Percentiles rank a stretch among this genome's conserved stretches.
Evolutionary conservation across 1,284 basidiomycete genomes (phyloP).

Genomic region (Trichosporon ovoides): DNA sequence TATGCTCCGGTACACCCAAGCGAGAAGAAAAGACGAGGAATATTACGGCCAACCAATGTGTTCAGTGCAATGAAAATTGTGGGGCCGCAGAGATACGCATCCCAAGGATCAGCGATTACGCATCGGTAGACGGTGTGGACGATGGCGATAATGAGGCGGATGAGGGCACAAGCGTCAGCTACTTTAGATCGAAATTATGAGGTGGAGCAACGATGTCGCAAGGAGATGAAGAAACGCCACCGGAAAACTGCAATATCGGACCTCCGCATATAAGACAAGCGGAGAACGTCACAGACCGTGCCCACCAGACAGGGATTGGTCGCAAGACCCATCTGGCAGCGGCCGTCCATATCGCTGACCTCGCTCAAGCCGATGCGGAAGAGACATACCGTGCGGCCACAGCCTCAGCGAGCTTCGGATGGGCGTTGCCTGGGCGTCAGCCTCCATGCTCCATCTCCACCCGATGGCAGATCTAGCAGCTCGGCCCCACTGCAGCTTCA

Average conservation of each 20-base stretch:
- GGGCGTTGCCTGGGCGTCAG: constrained; percentile 74
- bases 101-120: not conserved
- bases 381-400: constrained; percentile 88
- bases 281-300: not conserved
- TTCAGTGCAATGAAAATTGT: not conserved
- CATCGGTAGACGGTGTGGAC: not conserved
- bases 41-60: constrained; percentile 18
- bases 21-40: not conserved
- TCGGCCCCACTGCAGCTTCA: not conserved
- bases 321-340: not conserved
- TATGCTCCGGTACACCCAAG: constrained; percentile 44
- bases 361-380: not conserved
- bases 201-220: not conserved
- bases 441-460: not conserved
- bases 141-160: not conserved
- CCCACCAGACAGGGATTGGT: not conserved
- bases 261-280: constrained; percentile 1
- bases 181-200: not conserved
- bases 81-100: not conserved
- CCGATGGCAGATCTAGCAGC: no score
- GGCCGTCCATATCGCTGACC: not conserved
- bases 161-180: constrained; percentile 1
- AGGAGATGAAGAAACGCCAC: not conserved
- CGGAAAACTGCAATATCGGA: constrained; percentile 5
- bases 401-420: constrained; percentile 89